Evolutionary conservation across 192 early-diverging fungal species (phyloP).

Genomic region (Umbelopsis sp.): DNA sequence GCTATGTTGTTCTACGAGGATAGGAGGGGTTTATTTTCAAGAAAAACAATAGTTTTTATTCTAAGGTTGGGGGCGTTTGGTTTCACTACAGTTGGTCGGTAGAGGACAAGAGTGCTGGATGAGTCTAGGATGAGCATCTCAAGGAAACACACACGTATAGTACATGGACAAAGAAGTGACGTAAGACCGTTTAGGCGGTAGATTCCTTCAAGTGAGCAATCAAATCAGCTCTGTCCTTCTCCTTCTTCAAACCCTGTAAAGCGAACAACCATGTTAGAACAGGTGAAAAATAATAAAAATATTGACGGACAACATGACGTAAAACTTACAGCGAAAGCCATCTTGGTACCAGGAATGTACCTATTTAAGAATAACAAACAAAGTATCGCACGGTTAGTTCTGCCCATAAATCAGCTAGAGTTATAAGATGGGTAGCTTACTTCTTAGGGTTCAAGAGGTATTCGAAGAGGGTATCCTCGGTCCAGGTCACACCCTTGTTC

Average conservation of each 20-base stretch:
- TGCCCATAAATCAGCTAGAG: background rate
- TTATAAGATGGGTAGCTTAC: conserved; percentile 42
- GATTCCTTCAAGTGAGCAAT: conserved; percentile 87
- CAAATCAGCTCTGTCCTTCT: conserved; percentile 81
- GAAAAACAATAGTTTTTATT: background rate
- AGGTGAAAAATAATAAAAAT: conserved; percentile 12
- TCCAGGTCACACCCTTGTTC: conserved; percentile 84
- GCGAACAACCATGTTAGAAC: background rate
- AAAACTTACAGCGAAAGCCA: conserved; percentile 92
- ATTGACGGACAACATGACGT: conserved; percentile 66
- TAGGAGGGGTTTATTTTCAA: background rate
- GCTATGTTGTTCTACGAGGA: background rate
- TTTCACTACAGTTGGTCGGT: background rate
- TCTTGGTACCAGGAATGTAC: conserved; percentile 93
- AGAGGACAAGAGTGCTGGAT: background rate
- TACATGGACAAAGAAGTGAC: background rate
- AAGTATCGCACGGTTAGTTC: background rate
- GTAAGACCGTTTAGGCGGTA: background rate
- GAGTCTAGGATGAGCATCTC: background rate
- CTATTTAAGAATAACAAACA: conserved; percentile 6
- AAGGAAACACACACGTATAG: conserved; percentile 10
- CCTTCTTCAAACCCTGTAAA: conserved; percentile 53
- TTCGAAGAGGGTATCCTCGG: conserved; percentile 88
- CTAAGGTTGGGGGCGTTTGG: background rate
- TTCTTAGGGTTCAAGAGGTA: conserved; percentile 99